phyloP scores from a whole-genome alignment of 1,284 basidiomycete genomes.

The Puccinia sorghi region DNA sequence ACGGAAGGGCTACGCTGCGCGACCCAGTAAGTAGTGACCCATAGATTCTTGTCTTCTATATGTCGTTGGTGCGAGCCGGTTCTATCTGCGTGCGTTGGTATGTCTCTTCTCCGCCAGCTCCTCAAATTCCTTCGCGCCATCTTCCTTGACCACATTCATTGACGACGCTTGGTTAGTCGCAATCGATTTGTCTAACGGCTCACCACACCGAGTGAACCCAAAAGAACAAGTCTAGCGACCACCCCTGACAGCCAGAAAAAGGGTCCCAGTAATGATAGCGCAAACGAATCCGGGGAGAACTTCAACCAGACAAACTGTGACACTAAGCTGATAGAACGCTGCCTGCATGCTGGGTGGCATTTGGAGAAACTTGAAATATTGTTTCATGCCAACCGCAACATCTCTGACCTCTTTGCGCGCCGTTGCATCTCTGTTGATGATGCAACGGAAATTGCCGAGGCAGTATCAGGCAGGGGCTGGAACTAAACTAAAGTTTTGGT shows the following conservation, averaged over 20 bases:
- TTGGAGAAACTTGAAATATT: conserved; percentile 15
- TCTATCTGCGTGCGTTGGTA: conserved; percentile 10
- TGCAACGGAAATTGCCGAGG: conserved; percentile 3
- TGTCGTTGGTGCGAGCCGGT: conserved; percentile 18
- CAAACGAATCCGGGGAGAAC: conserved; percentile 27
- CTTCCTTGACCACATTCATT: conserved; percentile 20
- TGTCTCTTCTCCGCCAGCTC: conserved; percentile 18
- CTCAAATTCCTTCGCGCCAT: conserved; percentile 37
- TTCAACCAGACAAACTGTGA: conserved; percentile 26
- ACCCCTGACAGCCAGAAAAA: conserved; percentile 14
- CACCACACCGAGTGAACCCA: conserved; percentile 19
- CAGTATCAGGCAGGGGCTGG: conserved; percentile 26
- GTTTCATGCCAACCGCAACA: conserved; percentile 24
- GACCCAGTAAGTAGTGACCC: no score
- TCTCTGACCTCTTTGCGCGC: not conserved
- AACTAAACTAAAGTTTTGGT: conserved; percentile 18
- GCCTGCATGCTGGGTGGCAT: conserved; percentile 17
- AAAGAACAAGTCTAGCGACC: conserved; percentile 27
- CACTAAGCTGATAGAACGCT: conserved; percentile 42
- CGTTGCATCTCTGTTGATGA: not conserved
- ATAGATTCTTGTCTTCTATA: conserved; percentile 8
- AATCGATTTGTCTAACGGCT: conserved; percentile 12
- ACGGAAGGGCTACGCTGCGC: conserved; percentile 8
- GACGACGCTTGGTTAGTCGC: conserved; percentile 42
- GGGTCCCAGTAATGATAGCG: conserved; percentile 27